Percentiles rank a stretch among this genome's conserved stretches.
Evolutionary conservation across 768 basidiomycete species (phyloP).

Genomic region (Auricularia sp.): DNA sequence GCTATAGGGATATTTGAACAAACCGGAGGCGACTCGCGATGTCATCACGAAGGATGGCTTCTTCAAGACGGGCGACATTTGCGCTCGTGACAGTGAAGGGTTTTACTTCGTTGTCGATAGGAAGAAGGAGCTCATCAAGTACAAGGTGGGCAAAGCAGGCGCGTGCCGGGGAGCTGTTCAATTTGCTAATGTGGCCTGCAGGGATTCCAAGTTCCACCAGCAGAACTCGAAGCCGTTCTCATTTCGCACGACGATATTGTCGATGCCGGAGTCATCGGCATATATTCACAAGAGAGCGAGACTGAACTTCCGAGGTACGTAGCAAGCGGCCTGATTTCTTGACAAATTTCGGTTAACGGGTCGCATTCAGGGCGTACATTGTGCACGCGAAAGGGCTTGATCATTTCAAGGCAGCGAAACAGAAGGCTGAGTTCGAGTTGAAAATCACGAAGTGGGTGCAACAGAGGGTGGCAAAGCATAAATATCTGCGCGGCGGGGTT

Average conservation of each 20-base stretch:
- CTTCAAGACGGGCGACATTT: slow-evolving; percentile 88
- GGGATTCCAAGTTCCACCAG: slow-evolving; percentile 73
- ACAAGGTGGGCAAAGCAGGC: slow-evolving; percentile 34
- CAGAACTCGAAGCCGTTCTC: slow-evolving; percentile 71
- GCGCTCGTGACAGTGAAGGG: slow-evolving; percentile 54
- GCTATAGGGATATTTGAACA: slow-evolving; percentile 58
- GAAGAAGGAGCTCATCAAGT: slow-evolving; percentile 51
- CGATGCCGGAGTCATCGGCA: slow-evolving; percentile 74
- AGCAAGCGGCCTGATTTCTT: neutral
- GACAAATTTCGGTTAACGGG: neutral
- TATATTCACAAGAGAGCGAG: slow-evolving; percentile 52
- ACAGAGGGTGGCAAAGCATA: slow-evolving; percentile 62
- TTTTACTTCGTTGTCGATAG: slow-evolving; percentile 68
- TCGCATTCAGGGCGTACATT: neutral
- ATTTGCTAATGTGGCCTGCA: slow-evolving; percentile 15
- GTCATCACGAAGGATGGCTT: slow-evolving; percentile 65
- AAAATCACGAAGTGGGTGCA: slow-evolving; percentile 58
- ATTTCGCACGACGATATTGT: slow-evolving; percentile 65
- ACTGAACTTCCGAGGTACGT: slow-evolving; percentile 71
- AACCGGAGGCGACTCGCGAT: slow-evolving; percentile 55
- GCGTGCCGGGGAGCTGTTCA: neutral
- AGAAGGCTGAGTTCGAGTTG: slow-evolving; percentile 34
- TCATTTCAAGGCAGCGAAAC: slow-evolving; percentile 15
- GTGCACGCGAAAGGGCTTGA: slow-evolving; percentile 29
- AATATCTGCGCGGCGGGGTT: slow-evolving; percentile 65